A percentile compares a stretch with the other conserved stretches of the same genome.
phyloP scores from a whole-genome alignment of 306 rosid genomes.

The Castanea sativa region DNA sequence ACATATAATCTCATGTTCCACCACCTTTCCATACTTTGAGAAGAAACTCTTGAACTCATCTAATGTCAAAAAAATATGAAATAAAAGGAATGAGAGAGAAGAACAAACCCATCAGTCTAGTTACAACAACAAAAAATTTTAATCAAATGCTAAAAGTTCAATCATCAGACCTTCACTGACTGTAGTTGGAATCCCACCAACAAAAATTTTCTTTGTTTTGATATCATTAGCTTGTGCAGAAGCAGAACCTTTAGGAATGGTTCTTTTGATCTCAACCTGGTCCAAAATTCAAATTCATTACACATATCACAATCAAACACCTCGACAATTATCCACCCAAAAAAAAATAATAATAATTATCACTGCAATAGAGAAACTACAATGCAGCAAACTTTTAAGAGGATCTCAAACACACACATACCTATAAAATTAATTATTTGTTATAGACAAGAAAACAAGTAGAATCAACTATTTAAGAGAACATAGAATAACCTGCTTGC shows the following conservation, averaged over 20 bases:
- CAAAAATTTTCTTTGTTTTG: conserved; percentile 86
- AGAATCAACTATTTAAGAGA: background rate
- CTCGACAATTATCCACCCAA: background rate
- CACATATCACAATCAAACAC: background rate
- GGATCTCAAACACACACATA: background rate
- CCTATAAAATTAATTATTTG: background rate
- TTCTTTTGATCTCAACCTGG: conserved; percentile 92
- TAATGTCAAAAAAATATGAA: conserved; percentile 10
- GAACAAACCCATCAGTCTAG: background rate
- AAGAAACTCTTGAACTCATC: conserved; percentile 78
- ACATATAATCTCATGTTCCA: conserved; percentile 83
- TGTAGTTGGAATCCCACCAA: conserved; percentile 84
- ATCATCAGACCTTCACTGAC: conserved; percentile 63
- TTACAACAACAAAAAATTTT: background rate
- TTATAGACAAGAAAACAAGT: background rate
- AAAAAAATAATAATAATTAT: background rate
- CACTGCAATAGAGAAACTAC: background rate
- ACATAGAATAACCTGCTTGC: conserved; percentile 55
- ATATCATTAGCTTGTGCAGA: conserved; percentile 56
- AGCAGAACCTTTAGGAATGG: conserved; percentile 86
- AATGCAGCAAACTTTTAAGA: background rate
- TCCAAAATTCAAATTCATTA: background rate
- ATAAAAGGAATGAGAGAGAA: background rate
- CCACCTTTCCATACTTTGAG: conserved; percentile 65
- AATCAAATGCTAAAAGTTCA: background rate